Percentiles rank a stretch among this genome's conserved stretches.
These are phyloP conservation scores for Pseudogymnoascus sp. DNA, from an alignment of 2,329 filamentous ascomycete species.

Conservation along the genomic window DNA sequence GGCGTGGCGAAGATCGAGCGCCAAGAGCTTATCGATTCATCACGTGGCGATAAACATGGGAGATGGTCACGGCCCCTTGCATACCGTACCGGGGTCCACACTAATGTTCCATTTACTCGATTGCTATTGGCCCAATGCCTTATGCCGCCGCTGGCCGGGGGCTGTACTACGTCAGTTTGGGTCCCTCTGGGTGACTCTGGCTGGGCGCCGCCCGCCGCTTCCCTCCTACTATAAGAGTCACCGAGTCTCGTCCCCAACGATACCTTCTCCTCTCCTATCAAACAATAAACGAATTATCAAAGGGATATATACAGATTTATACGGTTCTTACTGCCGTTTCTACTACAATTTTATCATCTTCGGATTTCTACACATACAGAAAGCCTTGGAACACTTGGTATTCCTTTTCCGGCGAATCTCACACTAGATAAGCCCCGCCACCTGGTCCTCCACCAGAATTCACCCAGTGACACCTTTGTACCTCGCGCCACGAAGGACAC, in stretches of 20 bases:
- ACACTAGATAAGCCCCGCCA: neutral
- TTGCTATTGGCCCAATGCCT: neutral
- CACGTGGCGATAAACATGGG: neutral
- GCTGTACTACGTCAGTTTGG: constrained; percentile 1
- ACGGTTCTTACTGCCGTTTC: neutral
- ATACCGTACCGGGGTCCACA: neutral
- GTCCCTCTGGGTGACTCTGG: neutral
- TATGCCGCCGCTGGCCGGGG: neutral
- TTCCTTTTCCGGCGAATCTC: constrained; percentile 1
- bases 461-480: neutral
- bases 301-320: constrained; percentile 3
- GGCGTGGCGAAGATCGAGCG: neutral
- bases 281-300: neutral
- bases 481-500: neutral
- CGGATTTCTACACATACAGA: neutral
- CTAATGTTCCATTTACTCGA: neutral
- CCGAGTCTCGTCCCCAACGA: neutral
- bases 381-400: neutral
- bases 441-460: neutral
- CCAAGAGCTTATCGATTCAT: neutral
- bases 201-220: neutral
- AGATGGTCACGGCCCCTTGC: constrained; percentile 4
- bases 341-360: neutral
- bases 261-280: neutral
- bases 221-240: neutral